Conservation (phyloP, 108 stramenopile species). For the Pelagomonas calceolata region DNA sequence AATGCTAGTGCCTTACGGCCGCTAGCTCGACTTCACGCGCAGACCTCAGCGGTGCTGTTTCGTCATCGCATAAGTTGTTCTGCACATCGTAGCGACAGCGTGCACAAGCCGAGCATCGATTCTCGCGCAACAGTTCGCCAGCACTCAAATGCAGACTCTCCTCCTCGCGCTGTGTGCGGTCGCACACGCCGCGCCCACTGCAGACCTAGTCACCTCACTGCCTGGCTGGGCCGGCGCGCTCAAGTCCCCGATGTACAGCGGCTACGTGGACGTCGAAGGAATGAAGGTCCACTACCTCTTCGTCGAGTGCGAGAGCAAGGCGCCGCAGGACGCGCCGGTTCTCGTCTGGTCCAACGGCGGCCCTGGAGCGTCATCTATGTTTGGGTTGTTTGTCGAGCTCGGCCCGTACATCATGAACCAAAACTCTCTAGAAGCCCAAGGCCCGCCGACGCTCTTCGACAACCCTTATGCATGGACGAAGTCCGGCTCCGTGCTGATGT, state of each 20-base stretch:
- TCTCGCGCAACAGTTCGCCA: too few species aligned
- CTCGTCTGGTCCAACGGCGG: slow-evolving; percentile 70
- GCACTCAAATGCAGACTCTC: too few species aligned
- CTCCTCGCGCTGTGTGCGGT: too few species aligned
- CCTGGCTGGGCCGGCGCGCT: slow-evolving; percentile 17
- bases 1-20: too few species aligned
- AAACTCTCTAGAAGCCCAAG: slow-evolving; percentile 38
- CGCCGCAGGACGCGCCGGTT: slow-evolving; percentile 35
- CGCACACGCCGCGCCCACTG: slow-evolving; percentile 4
- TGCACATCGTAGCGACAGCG: too few species aligned
- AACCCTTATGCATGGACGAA: slow-evolving; percentile 51
- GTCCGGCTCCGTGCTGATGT: slow-evolving; percentile 47
- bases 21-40: too few species aligned
- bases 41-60: too few species aligned
- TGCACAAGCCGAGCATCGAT: too few species aligned
- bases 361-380: slow-evolving; percentile 58
- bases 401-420: slow-evolving; percentile 50
- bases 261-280: slow-evolving; percentile 2
- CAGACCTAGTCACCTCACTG: slow-evolving; percentile 10
- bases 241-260: slow-evolving; percentile 2
- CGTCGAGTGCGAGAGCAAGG: slow-evolving; percentile 18
- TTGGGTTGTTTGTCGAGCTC: slow-evolving; percentile 55
- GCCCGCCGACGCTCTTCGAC: slow-evolving; percentile 51
- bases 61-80: too few species aligned
- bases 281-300: slow-evolving; percentile 52